Conservation (phyloP, 2,329 filamentous ascomycete genomes). For the Knoxdaviesia capensis region DNA sequence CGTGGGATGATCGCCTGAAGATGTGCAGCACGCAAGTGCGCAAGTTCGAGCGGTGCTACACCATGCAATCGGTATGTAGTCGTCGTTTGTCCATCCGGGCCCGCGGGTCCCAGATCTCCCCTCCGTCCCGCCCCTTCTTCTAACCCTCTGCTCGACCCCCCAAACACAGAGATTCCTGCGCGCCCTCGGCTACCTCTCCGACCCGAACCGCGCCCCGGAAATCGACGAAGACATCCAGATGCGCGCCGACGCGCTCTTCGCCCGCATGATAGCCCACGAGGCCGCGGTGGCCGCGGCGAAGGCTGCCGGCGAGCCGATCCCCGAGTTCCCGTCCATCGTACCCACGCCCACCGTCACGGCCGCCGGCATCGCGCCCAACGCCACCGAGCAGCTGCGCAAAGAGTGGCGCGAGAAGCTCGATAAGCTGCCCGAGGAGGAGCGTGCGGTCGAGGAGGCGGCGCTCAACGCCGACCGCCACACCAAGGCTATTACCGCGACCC, state of each 20-base stretch:
- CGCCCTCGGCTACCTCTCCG: constrained; percentile 68
- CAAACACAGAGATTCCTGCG: constrained; percentile 56
- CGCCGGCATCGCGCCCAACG: constrained; percentile 8
- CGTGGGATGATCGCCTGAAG: constrained; percentile 46
- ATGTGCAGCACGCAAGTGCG: constrained; percentile 65
- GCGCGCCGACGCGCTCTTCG: constrained; percentile 82
- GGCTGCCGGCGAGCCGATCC: constrained; percentile 34
- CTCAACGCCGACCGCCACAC: constrained; percentile 40
- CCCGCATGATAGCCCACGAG: constrained; percentile 73
- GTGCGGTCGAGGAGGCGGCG: constrained; percentile 41
- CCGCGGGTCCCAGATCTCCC: too few relatives aligned
- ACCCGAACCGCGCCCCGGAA: constrained; percentile 39
- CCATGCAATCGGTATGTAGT: constrained; percentile 53
- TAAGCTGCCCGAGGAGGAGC: constrained; percentile 35
- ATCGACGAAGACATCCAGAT: constrained; percentile 83
- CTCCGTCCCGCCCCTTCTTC: not conserved
- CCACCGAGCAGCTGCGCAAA: constrained; percentile 24
- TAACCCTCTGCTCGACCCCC: not conserved
- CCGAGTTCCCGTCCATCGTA: constrained; percentile 38
- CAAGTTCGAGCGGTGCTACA: constrained; percentile 71
- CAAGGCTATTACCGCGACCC: constrained; percentile 35
- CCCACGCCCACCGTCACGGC: constrained; percentile 9
- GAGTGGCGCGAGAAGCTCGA: constrained; percentile 34
- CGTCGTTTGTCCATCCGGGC: not conserved
- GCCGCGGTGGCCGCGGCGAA: constrained; percentile 49